phyloP scores from a whole-genome alignment of 345 rosid species.

The Camelina hispida region DNA sequence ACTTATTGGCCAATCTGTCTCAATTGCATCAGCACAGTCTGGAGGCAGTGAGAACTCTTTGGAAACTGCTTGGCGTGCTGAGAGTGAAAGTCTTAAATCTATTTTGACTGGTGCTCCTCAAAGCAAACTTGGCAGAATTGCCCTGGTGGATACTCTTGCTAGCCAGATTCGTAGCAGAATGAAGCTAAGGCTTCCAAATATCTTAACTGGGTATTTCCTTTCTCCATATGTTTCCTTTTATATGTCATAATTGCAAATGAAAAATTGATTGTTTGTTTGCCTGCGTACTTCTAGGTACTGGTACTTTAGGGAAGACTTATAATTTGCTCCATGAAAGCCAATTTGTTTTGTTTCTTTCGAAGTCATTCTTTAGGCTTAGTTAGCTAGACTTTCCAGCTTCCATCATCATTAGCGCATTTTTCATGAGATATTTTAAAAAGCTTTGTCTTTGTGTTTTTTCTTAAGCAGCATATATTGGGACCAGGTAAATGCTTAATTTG shows the following conservation, averaged over 20 bases:
- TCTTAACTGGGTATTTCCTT: slow-evolving; percentile 93
- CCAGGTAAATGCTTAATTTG: slow-evolving; percentile 1
- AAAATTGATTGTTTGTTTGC: slow-evolving; percentile 24
- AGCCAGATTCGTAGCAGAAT: slow-evolving; percentile 88
- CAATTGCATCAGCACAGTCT: slow-evolving; percentile 86
- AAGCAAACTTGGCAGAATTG: slow-evolving; percentile 91
- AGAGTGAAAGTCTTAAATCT: slow-evolving; percentile 87
- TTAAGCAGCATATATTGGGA: background rate
- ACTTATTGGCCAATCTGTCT: slow-evolving; percentile 93
- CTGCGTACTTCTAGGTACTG: slow-evolving; percentile 4
- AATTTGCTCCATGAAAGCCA: slow-evolving; percentile 24
- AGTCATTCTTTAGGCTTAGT: slow-evolving; percentile 31
- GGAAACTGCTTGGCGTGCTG: slow-evolving; percentile 98
- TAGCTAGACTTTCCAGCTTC: slow-evolving; percentile 27
- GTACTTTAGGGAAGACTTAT: slow-evolving; percentile 18
- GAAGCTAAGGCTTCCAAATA: slow-evolving; percentile 93
- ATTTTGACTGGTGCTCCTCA: slow-evolving; percentile 86
- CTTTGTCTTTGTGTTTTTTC: slow-evolving; percentile 17
- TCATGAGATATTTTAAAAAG: slow-evolving; percentile 14
- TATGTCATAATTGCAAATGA: slow-evolving; percentile 21
- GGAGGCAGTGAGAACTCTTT: slow-evolving; percentile 81
- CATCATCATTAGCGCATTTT: slow-evolving; percentile 13
- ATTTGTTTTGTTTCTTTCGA: slow-evolving; percentile 16
- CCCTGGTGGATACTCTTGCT: slow-evolving; percentile 89
- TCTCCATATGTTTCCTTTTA: slow-evolving; percentile 16